Evolutionary conservation across 2,329 filamentous ascomycete genomes (phyloP), one percentile per base, ranked within the genome.

Genomic region (Colletotrichum cuscutae): DNA sequence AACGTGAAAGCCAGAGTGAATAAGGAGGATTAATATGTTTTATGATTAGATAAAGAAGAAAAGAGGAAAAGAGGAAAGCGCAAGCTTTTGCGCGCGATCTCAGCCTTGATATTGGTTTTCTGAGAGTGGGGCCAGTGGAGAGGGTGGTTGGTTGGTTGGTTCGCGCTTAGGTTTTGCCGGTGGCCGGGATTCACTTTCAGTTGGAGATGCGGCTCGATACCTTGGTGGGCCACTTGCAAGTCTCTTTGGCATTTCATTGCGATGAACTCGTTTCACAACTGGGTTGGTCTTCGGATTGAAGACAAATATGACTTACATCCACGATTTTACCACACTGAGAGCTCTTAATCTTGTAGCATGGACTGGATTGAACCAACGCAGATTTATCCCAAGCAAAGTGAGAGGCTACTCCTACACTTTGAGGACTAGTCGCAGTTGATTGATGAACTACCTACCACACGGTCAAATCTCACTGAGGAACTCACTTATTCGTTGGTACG

Each of bases 1-100:
- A 82, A 80, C 85, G 83, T 83, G 85, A 86, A 88, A 84, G 83
- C 85, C 87, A 89, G 90, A 92, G 90, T 93, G 90, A 92, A 93
- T 93, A 89, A 88, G 89, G 85, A 87, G 86, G 86, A 87, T 85
- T 81, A 22, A 49, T 64, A 52, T 64, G 73, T 77, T 77, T 78
- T 80, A 73, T 71, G 71, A 73, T 80, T 81, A 77, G 82, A 79
- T 81, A 78, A 79, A 77, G 79, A 80, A 78, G 75, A 77, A 76
- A 74, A 76, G 67, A 68, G 65, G 61, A 72, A 30, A 65, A 61
- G 56, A 35, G 57, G 49, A 72, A 65, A 3, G 2, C 12, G 32
- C 4, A 69, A 32, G 52, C 32, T 37, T 54, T 37, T n/a, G 61
- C 19, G 8, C 49, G 54, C 68, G 65, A 75, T 78, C 77, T 56